Evolutionary conservation across 305 asterid species (phyloP).

Genomic region (Fraxinus floribunda): DNA sequence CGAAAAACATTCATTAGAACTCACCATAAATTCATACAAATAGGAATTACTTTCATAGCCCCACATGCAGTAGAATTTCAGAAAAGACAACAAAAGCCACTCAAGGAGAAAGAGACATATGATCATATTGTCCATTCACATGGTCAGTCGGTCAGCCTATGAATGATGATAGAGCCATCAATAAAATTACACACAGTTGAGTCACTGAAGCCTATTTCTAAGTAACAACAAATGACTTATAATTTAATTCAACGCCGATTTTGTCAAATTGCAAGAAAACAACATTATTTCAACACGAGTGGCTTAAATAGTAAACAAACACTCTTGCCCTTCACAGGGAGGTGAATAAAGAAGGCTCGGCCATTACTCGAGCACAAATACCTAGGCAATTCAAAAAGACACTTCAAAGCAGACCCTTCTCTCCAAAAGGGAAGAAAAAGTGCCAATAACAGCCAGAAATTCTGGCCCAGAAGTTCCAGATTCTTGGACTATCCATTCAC

Average conservation of each 20-base stretch:
- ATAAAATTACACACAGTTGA: neutral
- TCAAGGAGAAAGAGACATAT: neutral
- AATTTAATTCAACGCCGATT: neutral
- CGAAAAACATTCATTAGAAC: neutral
- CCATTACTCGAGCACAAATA: neutral
- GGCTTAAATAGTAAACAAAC: neutral
- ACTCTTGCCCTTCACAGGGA: neutral
- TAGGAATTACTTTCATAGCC: neutral
- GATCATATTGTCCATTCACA: neutral
- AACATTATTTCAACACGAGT: neutral
- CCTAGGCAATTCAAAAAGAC: neutral
- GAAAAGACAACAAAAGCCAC: neutral
- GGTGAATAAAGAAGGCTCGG: neutral
- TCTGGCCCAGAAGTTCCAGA: slow-evolving; percentile 10
- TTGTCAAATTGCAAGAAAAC: neutral
- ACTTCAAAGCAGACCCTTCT: neutral
- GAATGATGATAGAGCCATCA: neutral
- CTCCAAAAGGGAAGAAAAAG: neutral
- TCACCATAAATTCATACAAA: neutral
- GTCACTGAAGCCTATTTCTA: neutral
- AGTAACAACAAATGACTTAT: neutral
- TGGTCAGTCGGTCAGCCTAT: neutral
- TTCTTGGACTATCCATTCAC: slow-evolving; percentile 28
- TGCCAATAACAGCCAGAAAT: neutral
- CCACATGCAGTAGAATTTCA: neutral